Evolutionary conservation across 2,329 filamentous ascomycete species (phyloP).

Genomic region (Fusarium annulatum): DNA sequence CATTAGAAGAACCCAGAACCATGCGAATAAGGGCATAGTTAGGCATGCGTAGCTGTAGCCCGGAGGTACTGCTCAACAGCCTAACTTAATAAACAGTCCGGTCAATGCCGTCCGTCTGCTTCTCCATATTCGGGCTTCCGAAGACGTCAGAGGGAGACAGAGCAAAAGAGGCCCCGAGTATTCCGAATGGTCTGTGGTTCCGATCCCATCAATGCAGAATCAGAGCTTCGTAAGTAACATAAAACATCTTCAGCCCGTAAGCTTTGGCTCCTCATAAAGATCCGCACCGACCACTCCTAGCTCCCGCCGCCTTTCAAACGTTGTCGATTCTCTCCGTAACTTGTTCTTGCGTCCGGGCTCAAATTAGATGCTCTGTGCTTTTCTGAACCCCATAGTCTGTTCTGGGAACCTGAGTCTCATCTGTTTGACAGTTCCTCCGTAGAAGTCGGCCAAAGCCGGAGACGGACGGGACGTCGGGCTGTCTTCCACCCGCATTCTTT

Average conservation of each 20-base stretch:
- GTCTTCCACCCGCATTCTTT: not conserved
- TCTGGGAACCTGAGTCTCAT: not conserved
- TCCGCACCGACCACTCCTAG: conserved; percentile 33
- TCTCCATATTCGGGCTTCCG: not conserved
- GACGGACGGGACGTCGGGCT: not conserved
- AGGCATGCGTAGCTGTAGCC: not conserved
- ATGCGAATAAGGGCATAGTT: not conserved
- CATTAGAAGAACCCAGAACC: conserved; percentile 17
- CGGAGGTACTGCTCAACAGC: not conserved
- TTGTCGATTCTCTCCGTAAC: conserved; percentile 11
- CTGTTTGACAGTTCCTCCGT: not conserved
- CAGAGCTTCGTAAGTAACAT: not conserved
- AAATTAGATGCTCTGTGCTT: conserved; percentile 9
- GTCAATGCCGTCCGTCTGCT: not conserved
- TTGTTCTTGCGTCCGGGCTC: conserved; percentile 3
- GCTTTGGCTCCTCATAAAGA: conserved; percentile 3
- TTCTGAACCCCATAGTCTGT: not conserved
- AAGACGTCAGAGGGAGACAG: not conserved
- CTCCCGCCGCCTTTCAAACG: conserved; percentile 11
- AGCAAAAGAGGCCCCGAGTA: not conserved
- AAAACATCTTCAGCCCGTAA: not conserved
- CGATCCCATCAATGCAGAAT: conserved; percentile 15
- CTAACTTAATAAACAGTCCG: not conserved
- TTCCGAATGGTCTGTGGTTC: conserved; percentile 10
- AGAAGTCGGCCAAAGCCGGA: conserved; percentile 42